Percentiles rank a stretch among this genome's conserved stretches.
Conservation (phyloP, 352 stramenopile species). For the Peronospora farinosa region DNA sequence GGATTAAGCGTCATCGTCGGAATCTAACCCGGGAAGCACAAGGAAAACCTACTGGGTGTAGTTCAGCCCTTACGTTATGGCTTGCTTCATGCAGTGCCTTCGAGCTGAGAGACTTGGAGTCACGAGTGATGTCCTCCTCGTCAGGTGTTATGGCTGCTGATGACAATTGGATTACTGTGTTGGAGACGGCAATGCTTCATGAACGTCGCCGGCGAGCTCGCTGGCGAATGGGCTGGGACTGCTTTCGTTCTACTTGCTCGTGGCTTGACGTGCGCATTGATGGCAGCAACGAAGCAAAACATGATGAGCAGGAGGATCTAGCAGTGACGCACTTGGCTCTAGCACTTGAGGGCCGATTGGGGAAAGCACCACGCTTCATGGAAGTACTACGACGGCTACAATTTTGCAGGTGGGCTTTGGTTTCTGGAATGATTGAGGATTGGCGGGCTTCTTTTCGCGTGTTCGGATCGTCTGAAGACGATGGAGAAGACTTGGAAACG, state of each 20-base stretch:
- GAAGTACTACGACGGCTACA: constrained; percentile 35
- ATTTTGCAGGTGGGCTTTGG: constrained; percentile 18
- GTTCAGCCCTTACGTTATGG: constrained; percentile 17
- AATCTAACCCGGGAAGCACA: constrained; percentile 11
- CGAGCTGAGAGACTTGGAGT: constrained; percentile 26
- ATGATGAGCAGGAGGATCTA: constrained; percentile 11
- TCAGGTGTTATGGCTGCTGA: background rate
- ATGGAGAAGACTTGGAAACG: constrained; percentile 14
- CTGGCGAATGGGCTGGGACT: constrained; percentile 64
- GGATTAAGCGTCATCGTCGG: constrained; percentile 18
- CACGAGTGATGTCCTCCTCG: constrained; percentile 10
- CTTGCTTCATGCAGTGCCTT: constrained; percentile 32
- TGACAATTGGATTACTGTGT: constrained; percentile 24
- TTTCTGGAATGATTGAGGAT: constrained; percentile 38
- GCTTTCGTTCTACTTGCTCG: constrained; percentile 48
- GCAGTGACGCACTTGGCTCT: constrained; percentile 38
- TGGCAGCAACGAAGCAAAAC: constrained; percentile 14
- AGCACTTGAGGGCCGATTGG: constrained; percentile 57
- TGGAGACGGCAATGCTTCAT: constrained; percentile 32
- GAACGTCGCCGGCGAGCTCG: constrained; percentile 23
- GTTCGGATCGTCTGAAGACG: constrained; percentile 4
- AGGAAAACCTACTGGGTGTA: background rate
- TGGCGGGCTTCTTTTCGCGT: constrained; percentile 31
- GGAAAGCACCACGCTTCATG: constrained; percentile 25
- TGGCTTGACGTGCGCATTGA: constrained; percentile 47